These are phyloP conservation scores for Aureobasidium sp. DNA, from an alignment of 2,329 filamentous ascomycete species.

Conservation along the genomic window DNA sequence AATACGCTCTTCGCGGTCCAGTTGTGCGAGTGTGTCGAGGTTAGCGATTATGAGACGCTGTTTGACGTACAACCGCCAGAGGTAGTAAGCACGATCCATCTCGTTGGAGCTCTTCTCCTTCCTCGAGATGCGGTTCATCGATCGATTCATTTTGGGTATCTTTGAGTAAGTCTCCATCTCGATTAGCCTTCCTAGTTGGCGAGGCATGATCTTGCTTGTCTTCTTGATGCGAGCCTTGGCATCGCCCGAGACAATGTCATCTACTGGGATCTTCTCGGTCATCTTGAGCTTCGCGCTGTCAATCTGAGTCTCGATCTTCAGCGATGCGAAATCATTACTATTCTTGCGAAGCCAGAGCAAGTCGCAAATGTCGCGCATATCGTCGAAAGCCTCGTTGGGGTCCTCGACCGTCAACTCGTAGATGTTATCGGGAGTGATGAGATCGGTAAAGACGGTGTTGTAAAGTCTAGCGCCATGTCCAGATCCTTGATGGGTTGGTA, in stretches of 20 bases:
- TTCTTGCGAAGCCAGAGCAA: slow-evolving; percentile 53
- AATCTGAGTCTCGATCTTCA: slow-evolving; percentile 43
- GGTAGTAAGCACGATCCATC: slow-evolving; percentile 54
- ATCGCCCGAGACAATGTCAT: slow-evolving; percentile 49
- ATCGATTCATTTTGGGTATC: slow-evolving; percentile 42
- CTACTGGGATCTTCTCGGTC: slow-evolving; percentile 39
- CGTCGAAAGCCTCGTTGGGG: slow-evolving; percentile 78
- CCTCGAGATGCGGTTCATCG: slow-evolving; percentile 36
- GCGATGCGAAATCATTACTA: slow-evolving; percentile 21
- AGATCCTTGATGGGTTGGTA: slow-evolving; percentile 75
- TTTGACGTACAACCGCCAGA: slow-evolving; percentile 71
- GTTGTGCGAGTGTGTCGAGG: slow-evolving; percentile 57
- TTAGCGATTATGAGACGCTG: slow-evolving; percentile 69
- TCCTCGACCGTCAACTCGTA: slow-evolving; percentile 89
- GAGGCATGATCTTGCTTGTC: slow-evolving; percentile 60
- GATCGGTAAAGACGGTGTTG: slow-evolving; percentile 64
- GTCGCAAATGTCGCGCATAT: slow-evolving; percentile 68
- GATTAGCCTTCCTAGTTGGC: slow-evolving; percentile 67
- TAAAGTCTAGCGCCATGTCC: slow-evolving; percentile 78
- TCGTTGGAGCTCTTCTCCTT: slow-evolving; percentile 41
- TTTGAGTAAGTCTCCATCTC: slow-evolving; percentile 63
- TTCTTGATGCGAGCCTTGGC: slow-evolving; percentile 49
- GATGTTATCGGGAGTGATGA: slow-evolving; percentile 54
- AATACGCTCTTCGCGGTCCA: slow-evolving; percentile 59
- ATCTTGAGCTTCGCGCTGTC: slow-evolving; percentile 42